Evolutionary conservation across 768 basidiomycete species (phyloP).

Genomic region (Xanthoconium purpureum): DNA sequence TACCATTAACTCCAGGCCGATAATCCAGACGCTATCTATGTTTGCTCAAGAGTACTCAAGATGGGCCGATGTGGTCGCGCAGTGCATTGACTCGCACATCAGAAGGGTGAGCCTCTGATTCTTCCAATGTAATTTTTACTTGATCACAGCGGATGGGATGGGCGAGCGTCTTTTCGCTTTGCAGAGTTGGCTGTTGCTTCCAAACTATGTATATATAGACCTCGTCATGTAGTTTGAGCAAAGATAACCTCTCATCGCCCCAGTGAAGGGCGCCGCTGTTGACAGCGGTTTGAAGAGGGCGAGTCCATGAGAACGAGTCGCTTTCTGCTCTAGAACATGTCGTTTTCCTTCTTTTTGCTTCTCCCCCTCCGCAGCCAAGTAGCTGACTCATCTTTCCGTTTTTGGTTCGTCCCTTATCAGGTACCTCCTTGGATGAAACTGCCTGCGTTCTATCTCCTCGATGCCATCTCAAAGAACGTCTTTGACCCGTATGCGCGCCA

Average conservation of each 20-base stretch:
- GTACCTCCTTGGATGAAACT: constrained; percentile 88
- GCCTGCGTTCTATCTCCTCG: constrained; percentile 91
- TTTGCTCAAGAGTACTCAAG: constrained; percentile 84
- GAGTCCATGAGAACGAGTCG: constrained; percentile 38
- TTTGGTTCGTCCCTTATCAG: constrained; percentile 43
- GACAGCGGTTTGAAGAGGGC: constrained; percentile 32
- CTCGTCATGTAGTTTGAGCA: constrained; percentile 42
- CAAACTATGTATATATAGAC: constrained; percentile 44
- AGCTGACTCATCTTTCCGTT: constrained; percentile 65
- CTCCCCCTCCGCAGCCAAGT: constrained; percentile 21
- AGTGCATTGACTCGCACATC: constrained; percentile 82
- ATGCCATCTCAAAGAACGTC: constrained; percentile 96
- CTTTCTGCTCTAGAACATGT: constrained; percentile 21
- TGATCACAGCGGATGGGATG: constrained; percentile 28
- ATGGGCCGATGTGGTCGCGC: constrained; percentile 74
- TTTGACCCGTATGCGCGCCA: constrained; percentile 87
- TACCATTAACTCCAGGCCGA: constrained; percentile 90
- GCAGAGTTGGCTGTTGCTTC: constrained; percentile 27
- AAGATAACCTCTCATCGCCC: constrained; percentile 38
- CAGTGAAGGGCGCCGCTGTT: constrained; percentile 31
- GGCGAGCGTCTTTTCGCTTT: constrained; percentile 23
- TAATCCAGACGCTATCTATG: constrained; percentile 91
- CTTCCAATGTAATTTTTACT: constrained; percentile 23
- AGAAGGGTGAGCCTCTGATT: constrained; percentile 70
- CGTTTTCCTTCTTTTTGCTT: constrained; percentile 31